A percentile compares a stretch with the other conserved stretches of the same genome.
These are phyloP conservation scores for Salix suchowensis DNA, from an alignment of 345 rosid genomes.

Conservation along the genomic window DNA sequence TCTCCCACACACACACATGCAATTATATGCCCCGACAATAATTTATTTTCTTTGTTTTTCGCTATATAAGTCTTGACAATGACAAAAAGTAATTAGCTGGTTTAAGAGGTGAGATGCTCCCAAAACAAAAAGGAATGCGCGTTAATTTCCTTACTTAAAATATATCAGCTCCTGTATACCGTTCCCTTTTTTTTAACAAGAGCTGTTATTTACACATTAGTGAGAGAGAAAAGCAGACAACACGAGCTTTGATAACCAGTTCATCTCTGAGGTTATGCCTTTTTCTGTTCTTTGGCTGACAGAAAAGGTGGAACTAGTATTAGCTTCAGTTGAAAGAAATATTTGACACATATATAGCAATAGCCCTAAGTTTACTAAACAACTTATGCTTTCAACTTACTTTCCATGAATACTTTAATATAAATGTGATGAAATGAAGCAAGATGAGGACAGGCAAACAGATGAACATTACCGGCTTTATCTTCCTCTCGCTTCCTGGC, in stretches of 20 bases:
- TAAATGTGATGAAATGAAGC: no score
- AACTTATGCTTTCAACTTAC: no score
- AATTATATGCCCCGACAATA: no score
- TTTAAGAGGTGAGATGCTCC: neutral
- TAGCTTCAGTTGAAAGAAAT: neutral
- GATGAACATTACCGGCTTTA: slow-evolving; percentile 39
- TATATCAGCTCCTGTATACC: neutral
- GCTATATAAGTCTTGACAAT: neutral
- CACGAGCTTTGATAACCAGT: neutral
- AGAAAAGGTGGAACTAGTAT: slow-evolving; percentile 9
- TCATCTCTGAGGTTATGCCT: slow-evolving; percentile 47
- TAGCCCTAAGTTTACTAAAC: neutral
- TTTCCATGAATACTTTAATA: no score
- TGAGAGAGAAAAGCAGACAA: neutral
- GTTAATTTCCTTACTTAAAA: neutral
- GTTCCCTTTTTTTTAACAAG: neutral
- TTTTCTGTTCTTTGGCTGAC: slow-evolving; percentile 49
- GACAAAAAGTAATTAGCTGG: neutral
- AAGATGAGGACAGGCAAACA: no score
- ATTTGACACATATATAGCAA: neutral
- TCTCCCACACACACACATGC: no score
- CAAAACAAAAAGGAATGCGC: neutral
- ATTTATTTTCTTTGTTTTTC: no score
- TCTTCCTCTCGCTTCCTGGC: slow-evolving; percentile 67
- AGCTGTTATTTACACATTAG: neutral